Percentiles rank a stretch among this genome's conserved stretches.
phyloP scores from a whole-genome alignment of 345 rosid genomes.

The Populus nigra region DNA sequence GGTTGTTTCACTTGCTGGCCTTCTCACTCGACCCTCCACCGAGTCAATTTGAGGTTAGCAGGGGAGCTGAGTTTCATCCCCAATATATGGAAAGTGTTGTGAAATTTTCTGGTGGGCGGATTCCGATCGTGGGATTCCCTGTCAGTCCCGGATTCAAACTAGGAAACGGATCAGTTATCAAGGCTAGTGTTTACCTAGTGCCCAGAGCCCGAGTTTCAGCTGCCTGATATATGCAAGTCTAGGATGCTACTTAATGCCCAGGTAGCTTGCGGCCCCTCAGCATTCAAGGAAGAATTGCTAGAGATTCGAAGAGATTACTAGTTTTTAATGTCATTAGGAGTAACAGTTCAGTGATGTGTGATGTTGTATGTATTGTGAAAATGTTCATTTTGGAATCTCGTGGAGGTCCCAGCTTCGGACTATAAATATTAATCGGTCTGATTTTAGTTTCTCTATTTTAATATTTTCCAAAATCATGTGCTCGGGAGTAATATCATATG shows the following conservation, averaged over 20 bases:
- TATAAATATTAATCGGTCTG: not conserved
- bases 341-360: not conserved
- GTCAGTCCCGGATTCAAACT: conserved; percentile 90
- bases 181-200: conserved; percentile 77
- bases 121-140: conserved; percentile 75
- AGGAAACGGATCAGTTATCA: conserved; percentile 68
- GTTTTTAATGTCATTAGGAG: conserved; percentile 2
- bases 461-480: not conserved
- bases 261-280: not conserved
- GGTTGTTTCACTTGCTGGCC: conserved; percentile 93
- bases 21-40: conserved; percentile 89
- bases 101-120: conserved; percentile 51
- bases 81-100: conserved; percentile 86
- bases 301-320: not conserved
- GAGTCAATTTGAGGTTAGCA: conserved; percentile 73
- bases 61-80: conserved; percentile 78
- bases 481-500: not conserved
- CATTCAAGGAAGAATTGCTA: not conserved
- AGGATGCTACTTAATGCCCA: not conserved
- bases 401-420: not conserved
- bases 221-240: not conserved
- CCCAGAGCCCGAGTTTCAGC: conserved; percentile 34
- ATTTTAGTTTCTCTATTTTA: not conserved
- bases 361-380: not conserved
- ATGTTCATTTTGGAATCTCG: not conserved